Base-by-base conservation (phyloP, 1,284 basidiomycete species). In the Cutaneotrichosporon dermatis region DNA sequence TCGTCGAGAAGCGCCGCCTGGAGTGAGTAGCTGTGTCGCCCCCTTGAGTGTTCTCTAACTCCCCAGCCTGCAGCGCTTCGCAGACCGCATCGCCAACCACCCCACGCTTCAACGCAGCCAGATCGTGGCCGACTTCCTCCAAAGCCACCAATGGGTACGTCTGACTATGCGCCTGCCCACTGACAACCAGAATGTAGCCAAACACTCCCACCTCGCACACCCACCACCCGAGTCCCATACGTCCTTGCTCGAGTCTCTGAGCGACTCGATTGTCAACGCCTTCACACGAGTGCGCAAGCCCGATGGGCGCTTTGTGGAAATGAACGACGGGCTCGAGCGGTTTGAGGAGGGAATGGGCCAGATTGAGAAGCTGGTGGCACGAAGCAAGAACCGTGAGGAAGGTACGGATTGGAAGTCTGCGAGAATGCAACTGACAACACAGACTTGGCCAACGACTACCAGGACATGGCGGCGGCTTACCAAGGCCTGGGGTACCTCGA, bases 401-500 rank as follows among this genome's bases (percentile, higher is more conserved):
- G 25, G 25, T 25, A 25, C 25, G 25, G 25, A 25, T 25, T 25
- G 25, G 25, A 3, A 25, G 25, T 25, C 25, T 25, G 25, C 25
- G 2, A 25, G 25, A 25, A 25, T 25, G 25, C 25, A 25, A 25
- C 25, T 25, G 25, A 25, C 25, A 25, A 25, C 25, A 25, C 25
- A 25, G 93, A 96, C 83, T 85, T 99, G 54, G 89, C 92, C 57
- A 86, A 87, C 60, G 96, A 99, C 82, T 99, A 98, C 79, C 92
- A 96, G 74, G 95, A 98, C 76, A 82, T 98, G 68, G 93, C 95
- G 35, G 89, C 92, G 60, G 88, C 91, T 51, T 90, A 97, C 60
- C 94, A 99, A 77, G 93, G 94, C 53, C 84, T 99, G 59, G 96
- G 93, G 59, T 96, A 96, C 79, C 84, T 99, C 64, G 95, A 99